Percentiles rank a stretch among this genome's conserved stretches.
phyloP scores from a whole-genome alignment of 768 basidiomycete genomes.

The Tylopilus balloui region DNA sequence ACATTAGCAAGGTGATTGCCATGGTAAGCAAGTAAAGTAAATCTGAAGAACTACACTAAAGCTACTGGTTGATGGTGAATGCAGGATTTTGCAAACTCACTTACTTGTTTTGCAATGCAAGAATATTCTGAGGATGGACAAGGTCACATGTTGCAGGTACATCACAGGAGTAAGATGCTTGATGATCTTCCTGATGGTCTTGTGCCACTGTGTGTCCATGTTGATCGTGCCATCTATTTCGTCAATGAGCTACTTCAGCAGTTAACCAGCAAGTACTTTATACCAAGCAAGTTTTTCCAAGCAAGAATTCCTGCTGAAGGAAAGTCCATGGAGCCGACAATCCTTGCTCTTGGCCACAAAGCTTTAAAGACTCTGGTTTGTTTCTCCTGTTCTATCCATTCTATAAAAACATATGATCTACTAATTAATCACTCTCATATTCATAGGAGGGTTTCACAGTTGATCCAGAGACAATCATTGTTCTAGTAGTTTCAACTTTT shows the following conservation, averaged over 20 bases:
- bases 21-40: conserved; percentile 9
- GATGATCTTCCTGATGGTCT: conserved; percentile 22
- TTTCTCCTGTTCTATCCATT: no score
- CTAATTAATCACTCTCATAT: background rate
- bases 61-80: background rate
- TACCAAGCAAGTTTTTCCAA: conserved; percentile 14
- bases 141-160: conserved; percentile 20
- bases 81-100: conserved; percentile 22
- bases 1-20: conserved; percentile 12
- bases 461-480: conserved; percentile 2
- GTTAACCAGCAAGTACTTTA: conserved; percentile 6
- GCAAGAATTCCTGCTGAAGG: background rate
- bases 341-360: conserved; percentile 7
- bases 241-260: conserved; percentile 23
- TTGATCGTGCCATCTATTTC: conserved; percentile 19
- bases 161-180: conserved; percentile 30
- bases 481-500: conserved; percentile 7
- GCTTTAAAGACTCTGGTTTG: conserved; percentile 2
- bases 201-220: conserved; percentile 23
- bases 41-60: background rate
- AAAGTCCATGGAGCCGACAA: background rate
- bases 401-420: background rate
- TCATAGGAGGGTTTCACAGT: conserved; percentile 11
- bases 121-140: conserved; percentile 28
- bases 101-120: conserved; percentile 19